Evolutionary conservation across 192 early-diverging fungal genomes (phyloP).

Genomic region (Coemansia sp.): DNA sequence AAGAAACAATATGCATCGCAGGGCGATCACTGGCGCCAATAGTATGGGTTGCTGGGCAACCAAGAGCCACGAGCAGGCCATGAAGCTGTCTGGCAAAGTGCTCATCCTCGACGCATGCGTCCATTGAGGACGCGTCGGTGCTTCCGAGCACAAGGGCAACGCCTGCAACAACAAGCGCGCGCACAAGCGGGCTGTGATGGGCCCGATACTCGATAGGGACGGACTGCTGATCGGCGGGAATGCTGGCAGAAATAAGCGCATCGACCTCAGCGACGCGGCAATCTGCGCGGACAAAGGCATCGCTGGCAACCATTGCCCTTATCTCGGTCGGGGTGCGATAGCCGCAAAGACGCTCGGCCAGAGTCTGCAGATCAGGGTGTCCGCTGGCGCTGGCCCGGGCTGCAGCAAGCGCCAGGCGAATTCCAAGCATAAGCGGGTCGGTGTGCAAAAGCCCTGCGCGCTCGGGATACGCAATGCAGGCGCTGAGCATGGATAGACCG

Average conservation of each 20-base stretch:
- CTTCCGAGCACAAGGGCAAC: constrained; percentile 5
- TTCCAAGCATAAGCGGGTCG: constrained; percentile 24
- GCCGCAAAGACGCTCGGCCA: background rate
- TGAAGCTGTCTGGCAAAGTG: constrained; percentile 4
- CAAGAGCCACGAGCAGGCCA: constrained; percentile 7
- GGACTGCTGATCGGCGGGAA: background rate
- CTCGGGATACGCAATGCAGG: constrained; percentile 13
- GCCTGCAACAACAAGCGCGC: constrained; percentile 22
- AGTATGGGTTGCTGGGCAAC: background rate
- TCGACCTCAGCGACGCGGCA: background rate
- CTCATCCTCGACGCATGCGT: background rate
- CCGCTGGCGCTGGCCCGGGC: background rate
- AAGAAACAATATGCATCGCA: background rate
- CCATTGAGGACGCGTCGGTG: background rate
- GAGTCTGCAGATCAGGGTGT: background rate
- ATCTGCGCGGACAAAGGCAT: background rate
- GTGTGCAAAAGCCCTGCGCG: background rate
- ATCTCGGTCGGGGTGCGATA: constrained; percentile 12
- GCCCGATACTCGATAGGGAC: constrained; percentile 7
- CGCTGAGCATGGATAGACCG: constrained; percentile 15
- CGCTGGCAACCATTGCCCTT: background rate
- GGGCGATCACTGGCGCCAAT: background rate
- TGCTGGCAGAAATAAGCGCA: background rate
- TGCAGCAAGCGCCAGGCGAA: constrained; percentile 3
- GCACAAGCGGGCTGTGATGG: constrained; percentile 15